Base-by-base conservation (phyloP, 139 green algal genomes). In the Chlamydomonas urium region DNA sequence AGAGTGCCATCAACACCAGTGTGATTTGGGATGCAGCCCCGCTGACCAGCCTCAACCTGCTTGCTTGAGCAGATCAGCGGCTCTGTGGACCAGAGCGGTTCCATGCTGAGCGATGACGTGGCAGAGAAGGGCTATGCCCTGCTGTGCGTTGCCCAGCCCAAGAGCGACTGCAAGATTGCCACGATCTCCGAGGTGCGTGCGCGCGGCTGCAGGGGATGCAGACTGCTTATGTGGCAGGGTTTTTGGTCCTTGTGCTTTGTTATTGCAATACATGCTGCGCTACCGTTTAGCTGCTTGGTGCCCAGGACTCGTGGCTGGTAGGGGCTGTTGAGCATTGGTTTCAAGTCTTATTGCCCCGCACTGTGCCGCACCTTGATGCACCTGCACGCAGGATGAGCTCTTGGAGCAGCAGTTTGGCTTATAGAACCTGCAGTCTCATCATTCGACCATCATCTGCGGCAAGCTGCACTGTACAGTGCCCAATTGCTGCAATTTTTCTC, bases 91-190 rank as follows among this genome's bases (percentile, higher is more conserved):
- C 87, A 94, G 82, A 73, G 61, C 14, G 91, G 84, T 23, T 86
- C 85, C 26, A 97, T 97, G 92, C 70, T 97, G 14, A 83, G 66
- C 37, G 88, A 95, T 26, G 88, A 93, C 28, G 84, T 90, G 1
- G 69, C 77, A 36, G 88, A 86, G 8, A 91, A 94, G 73, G 92
- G 92, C 8, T 97, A 95, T 75, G 87, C 84, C 38, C 80, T 97
- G n/a, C 70, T 94, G 65, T 96, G 91, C 71, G 83, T 96, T 38
- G 81, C 90, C 4, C 70, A 79, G 24, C 90, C 90, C 0, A 62
- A 72, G 71, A 65, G 36, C 2, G 90, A 96, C 73, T 92, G 83
- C 81, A 82, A 81, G 32, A 75, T 95, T 48, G 60, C 59, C 29
- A 86, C 78, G 33, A 88, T 92, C 42, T 77, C 74, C 0, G 90